phyloP scores from a whole-genome alignment of 371 early-diverging fungal genomes.

The Rhizopus sp. region DNA sequence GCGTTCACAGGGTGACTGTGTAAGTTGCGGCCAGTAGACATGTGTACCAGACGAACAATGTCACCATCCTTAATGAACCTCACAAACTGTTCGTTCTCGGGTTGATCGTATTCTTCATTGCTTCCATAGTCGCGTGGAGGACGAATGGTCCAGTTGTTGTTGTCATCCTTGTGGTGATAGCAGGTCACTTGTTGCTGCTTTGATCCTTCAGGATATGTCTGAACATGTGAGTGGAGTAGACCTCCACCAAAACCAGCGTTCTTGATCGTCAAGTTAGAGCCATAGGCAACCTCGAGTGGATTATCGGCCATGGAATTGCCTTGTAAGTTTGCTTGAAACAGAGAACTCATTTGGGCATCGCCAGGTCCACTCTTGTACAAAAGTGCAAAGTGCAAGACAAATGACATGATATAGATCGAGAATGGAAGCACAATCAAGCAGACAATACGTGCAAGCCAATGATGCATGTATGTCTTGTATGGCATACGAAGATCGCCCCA shows the following conservation, averaged over 20 bases:
- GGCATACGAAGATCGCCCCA: slow-evolving; percentile 85
- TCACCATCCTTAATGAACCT: slow-evolving; percentile 80
- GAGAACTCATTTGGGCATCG: slow-evolving; percentile 97
- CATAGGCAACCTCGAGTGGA: slow-evolving; percentile 94
- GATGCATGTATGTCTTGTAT: slow-evolving; percentile 68
- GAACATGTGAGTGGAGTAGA: slow-evolving; percentile 96
- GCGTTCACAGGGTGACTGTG: slow-evolving; percentile 86
- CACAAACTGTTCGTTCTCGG: slow-evolving; percentile 44
- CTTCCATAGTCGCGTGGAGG: slow-evolving; percentile 34
- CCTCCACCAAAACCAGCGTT: slow-evolving; percentile 92
- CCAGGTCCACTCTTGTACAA: slow-evolving; percentile 90
- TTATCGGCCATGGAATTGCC: slow-evolving; percentile 82
- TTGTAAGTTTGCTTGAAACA: slow-evolving; percentile 94
- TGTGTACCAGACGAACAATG: slow-evolving; percentile 83
- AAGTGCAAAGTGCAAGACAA: slow-evolving; percentile 91
- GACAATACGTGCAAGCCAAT: slow-evolving; percentile 80
- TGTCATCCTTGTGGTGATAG: slow-evolving; percentile 96
- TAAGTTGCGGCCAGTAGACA: slow-evolving; percentile 72
- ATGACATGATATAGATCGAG: slow-evolving; percentile 86
- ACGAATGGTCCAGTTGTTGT: slow-evolving; percentile 92
- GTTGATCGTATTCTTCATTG: slow-evolving; percentile 34
- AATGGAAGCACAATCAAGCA: slow-evolving; percentile 90
- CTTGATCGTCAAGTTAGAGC: slow-evolving; percentile 91
- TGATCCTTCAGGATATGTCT: slow-evolving; percentile 92
- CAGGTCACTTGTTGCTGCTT: slow-evolving; percentile 98